phyloP scores from a whole-genome alignment of 1,284 basidiomycete genomes.

The Ceratobasidium sp. region DNA sequence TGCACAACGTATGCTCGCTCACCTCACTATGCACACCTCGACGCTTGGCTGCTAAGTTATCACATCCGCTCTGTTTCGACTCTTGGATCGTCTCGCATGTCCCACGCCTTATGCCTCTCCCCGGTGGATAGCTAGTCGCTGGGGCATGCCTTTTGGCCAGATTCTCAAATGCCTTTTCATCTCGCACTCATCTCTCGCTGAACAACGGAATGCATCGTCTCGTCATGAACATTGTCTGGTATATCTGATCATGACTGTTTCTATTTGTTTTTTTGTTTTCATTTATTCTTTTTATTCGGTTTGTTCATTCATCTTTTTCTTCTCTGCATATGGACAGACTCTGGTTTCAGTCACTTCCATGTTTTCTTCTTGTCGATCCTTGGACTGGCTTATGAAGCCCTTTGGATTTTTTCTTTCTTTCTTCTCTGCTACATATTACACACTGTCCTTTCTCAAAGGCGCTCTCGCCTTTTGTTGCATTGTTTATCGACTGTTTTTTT shows the following conservation, averaged over 20 bases:
- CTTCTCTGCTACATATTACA: slow-evolving; percentile 23
- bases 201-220: slow-evolving; percentile 25
- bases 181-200: slow-evolving; percentile 17
- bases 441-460: slow-evolving; percentile 32
- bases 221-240: slow-evolving; percentile 32
- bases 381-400: slow-evolving; percentile 32
- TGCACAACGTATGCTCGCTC: slow-evolving; percentile 17
- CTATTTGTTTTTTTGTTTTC: slow-evolving; percentile 39
- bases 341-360: slow-evolving; percentile 36
- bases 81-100: slow-evolving; percentile 4
- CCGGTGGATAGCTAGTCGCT: slow-evolving; percentile 21
- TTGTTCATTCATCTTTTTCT: slow-evolving; percentile 38
- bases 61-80: slow-evolving; percentile 27
- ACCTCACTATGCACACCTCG: slow-evolving; percentile 18
- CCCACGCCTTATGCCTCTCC: slow-evolving; percentile 18
- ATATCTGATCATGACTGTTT: slow-evolving; percentile 39
- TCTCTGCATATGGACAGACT: slow-evolving; percentile 37
- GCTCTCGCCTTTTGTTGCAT: slow-evolving; percentile 24
- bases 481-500: slow-evolving; percentile 8
- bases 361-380: slow-evolving; percentile 15
- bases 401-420: slow-evolving; percentile 19
- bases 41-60: slow-evolving; percentile 31
- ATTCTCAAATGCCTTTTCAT: slow-evolving; percentile 26
- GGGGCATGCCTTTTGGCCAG: slow-evolving; percentile 15
- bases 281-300: slow-evolving; percentile 42